Conservation (phyloP, 2,329 filamentous ascomycete genomes). For the Zymoseptoria ardabiliae region DNA sequence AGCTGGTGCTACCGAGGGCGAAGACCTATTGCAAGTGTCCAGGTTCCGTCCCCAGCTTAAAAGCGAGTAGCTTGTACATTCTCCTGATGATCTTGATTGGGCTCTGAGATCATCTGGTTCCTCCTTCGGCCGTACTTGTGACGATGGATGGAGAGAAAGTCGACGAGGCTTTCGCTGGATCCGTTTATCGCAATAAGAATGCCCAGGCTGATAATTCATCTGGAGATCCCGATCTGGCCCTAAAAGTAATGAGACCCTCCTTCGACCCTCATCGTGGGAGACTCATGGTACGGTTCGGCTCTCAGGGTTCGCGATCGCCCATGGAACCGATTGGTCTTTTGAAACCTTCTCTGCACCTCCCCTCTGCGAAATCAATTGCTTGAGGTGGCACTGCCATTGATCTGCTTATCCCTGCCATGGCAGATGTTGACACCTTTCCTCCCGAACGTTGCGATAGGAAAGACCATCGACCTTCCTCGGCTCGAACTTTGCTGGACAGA, state of each 20-base stretch:
- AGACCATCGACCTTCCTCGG: neutral
- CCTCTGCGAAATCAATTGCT: neutral
- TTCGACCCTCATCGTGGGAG: too few species aligned
- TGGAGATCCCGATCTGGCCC: too few species aligned
- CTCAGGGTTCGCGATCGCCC: neutral
- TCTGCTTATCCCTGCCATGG: neutral
- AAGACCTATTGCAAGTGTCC: too few species aligned
- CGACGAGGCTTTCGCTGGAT: too few species aligned
- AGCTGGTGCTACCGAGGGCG: too few species aligned
- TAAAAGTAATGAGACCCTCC: too few species aligned
- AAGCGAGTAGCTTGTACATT: neutral
- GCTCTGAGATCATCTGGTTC: neutral
- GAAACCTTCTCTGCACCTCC: neutral
- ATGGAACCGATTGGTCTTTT: neutral
- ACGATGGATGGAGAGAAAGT: neutral
- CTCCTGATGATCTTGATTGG: neutral
- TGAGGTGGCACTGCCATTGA: neutral
- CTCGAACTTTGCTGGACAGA: neutral
- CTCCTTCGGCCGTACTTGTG: neutral
- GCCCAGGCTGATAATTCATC: too few species aligned
- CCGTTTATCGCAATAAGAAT: too few species aligned
- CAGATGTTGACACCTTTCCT: neutral
- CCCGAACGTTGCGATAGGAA: neutral
- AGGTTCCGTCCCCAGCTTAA: neutral
- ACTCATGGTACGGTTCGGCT: neutral